Evolutionary conservation across 306 rosid genomes (phyloP), one percentile per base, ranked within the genome.

Genomic region (Lathyrus aphaca): DNA sequence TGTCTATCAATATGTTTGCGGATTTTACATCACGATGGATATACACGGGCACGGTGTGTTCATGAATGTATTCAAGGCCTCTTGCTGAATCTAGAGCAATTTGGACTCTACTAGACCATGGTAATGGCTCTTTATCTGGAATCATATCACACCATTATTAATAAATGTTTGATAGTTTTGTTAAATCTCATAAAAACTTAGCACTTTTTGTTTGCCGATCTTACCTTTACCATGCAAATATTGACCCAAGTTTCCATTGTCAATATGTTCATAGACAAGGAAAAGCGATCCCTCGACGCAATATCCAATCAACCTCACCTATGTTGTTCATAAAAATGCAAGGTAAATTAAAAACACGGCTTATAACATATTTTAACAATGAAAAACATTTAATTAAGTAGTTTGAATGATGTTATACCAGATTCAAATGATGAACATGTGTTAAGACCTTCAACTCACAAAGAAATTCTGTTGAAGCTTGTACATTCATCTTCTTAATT

Each of bases 241-340:
- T 55, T 91, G 84, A 76, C 90, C 85, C 77, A 91, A 79, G 82
- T 73, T 78, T 73, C 82, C 82, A 43, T 78, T 78, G 53, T 78
- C 82, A 73, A 78, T 78, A 66, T 89, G 82, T 77, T 89, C 94
- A 40, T 91, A 89, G 15, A 89, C 96, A 42, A 92, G 80, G 80
- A 91, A 91, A 37, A 91, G 91, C 45, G 96, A 91, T 44, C 84
- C 85, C 74, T 87, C 96, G 10, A 85, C 88, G 38, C 97, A 91
- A 74, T 91, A 89, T 54, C 97, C 97, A 66, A 91, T 91, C 87
- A 91, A 82, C 21, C 97, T 86, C 85, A 91, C 96, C 97, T 89
- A 80, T 74, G 77, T 54, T 69, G 69, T 25, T 71, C 21, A 51
- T 25, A 14, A 16, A 67, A 66, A 48, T 25, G 27, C 3, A 1